phyloP scores from a whole-genome alignment of 2,329 filamentous ascomycete genomes.

The Fonsecaea pugnacius region DNA sequence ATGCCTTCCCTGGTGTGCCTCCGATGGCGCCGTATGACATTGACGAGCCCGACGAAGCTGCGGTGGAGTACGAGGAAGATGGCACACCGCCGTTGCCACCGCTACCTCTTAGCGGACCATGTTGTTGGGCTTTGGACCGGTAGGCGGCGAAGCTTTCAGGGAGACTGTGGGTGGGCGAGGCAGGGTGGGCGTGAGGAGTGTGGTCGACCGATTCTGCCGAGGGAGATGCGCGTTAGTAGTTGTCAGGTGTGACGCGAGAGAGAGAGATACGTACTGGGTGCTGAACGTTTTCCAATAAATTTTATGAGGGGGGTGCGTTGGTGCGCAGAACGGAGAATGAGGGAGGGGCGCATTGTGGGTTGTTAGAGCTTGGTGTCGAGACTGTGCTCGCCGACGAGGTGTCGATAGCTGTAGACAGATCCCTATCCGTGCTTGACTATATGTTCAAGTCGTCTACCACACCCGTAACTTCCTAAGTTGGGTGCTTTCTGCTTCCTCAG shows the following conservation, averaged over 20 bases:
- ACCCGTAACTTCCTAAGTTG: not conserved
- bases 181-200: conserved; percentile 64
- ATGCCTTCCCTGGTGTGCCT: conserved; percentile 66
- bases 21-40: conserved; percentile 55
- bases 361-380: conserved; percentile 21
- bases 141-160: conserved; percentile 60
- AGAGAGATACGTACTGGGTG: conserved; percentile 47
- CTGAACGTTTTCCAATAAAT: conserved; percentile 54
- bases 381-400: conserved; percentile 15
- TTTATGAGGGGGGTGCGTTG: conserved; percentile 55
- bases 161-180: conserved; percentile 65
- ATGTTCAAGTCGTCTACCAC: not conserved
- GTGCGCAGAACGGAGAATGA: conserved; percentile 46
- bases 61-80: conserved; percentile 36
- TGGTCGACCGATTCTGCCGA: conserved; percentile 53
- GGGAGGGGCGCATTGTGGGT: conserved; percentile 46
- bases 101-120: conserved; percentile 60
- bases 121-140: conserved; percentile 66
- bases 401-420: conserved; percentile 5
- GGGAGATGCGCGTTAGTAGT: not conserved
- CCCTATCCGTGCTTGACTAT: not conserved
- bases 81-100: conserved; percentile 38
- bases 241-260: too few species aligned
- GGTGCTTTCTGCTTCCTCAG: not conserved
- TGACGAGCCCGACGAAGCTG: conserved; percentile 16